These are phyloP conservation scores for Nothophytophthora sp. DNA, from an alignment of 352 stramenopile genomes.

Conservation along the genomic window DNA sequence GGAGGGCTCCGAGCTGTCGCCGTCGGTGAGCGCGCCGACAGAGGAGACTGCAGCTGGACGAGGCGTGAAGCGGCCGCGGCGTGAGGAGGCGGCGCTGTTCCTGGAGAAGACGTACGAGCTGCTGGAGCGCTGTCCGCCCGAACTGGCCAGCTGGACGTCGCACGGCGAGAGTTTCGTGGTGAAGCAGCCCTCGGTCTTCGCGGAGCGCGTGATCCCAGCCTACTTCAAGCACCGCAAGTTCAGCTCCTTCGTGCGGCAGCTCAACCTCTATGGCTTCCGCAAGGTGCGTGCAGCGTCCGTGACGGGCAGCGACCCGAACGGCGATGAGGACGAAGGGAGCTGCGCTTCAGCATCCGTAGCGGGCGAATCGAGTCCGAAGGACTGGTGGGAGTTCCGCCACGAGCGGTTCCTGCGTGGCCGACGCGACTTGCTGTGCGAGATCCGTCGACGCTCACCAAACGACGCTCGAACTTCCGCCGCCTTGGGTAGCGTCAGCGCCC, in stretches of 20 bases:
- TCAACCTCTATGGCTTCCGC: conserved; percentile 93
- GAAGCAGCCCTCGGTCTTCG: conserved; percentile 86
- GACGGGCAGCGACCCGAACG: background rate
- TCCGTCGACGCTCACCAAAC: conserved; percentile 53
- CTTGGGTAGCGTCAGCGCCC: conserved; percentile 15
- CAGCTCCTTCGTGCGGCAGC: conserved; percentile 91
- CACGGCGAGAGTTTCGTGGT: conserved; percentile 88
- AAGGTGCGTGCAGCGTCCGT: conserved; percentile 51
- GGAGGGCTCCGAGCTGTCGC: no score
- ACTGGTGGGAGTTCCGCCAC: conserved; percentile 89
- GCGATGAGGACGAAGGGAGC: conserved; percentile 36
- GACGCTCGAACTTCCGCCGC: conserved; percentile 16
- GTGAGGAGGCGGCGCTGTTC: conserved; percentile 70
- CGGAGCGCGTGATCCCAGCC: conserved; percentile 83
- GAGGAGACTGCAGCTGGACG: conserved; percentile 13
- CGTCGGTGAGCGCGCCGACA: conserved; percentile 32
- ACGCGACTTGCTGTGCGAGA: conserved; percentile 74
- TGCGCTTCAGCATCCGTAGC: no score
- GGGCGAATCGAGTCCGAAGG: conserved; percentile 60
- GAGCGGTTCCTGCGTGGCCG: conserved; percentile 77
- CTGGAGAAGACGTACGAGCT: conserved; percentile 92
- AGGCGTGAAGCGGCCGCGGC: conserved; percentile 33
- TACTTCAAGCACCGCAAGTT: conserved; percentile 96
- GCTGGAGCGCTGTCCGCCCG: conserved; percentile 75
- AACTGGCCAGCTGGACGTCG: conserved; percentile 77